Conservation (phyloP, 805 yeast species). For the Starmera caribaea region DNA sequence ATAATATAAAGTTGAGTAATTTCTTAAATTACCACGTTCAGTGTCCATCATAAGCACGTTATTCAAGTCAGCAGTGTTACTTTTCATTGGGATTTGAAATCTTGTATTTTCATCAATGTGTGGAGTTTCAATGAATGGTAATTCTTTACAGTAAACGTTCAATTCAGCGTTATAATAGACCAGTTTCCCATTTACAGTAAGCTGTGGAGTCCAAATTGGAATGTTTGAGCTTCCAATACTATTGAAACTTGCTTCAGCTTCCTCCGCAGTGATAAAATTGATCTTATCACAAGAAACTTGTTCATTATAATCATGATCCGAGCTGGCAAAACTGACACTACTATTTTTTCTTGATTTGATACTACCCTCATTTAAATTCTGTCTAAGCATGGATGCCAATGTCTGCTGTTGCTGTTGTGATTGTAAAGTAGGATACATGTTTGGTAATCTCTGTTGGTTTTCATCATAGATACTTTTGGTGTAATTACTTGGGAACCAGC, state of each 20-base stretch:
- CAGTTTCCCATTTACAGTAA: constrained; percentile 44
- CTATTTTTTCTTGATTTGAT: constrained; percentile 36
- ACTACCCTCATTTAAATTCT: constrained; percentile 10
- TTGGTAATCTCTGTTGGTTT: constrained; percentile 7
- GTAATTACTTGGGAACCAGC: constrained; percentile 78
- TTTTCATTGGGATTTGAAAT: constrained; percentile 18
- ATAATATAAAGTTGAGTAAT: constrained; percentile 8
- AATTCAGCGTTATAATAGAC: constrained; percentile 53
- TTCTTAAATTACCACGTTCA: no score
- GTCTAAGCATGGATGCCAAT: constrained; percentile 10
- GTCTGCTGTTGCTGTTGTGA: constrained; percentile 6
- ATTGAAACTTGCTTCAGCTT: constrained; percentile 26
- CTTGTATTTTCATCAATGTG: constrained; percentile 23
- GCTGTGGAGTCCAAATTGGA: constrained; percentile 54
- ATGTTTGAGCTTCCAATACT: constrained; percentile 23
- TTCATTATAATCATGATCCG: constrained; percentile 7
- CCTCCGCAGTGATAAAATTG: constrained; percentile 24
- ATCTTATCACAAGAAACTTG: constrained; percentile 6
- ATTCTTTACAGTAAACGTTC: constrained; percentile 45
- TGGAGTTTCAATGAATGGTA: constrained; percentile 41
- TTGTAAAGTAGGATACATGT: constrained; percentile 11
- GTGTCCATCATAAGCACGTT: constrained; percentile 8
- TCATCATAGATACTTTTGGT: constrained; percentile 28
- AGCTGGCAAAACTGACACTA: constrained; percentile 38
- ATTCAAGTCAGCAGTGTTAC: constrained; percentile 17